Percentiles rank a stretch among this genome's conserved stretches.
These are phyloP conservation scores for Magnaporthiopsis incrustans DNA, from an alignment of 2,329 filamentous ascomycete species.

Conservation along the genomic window DNA sequence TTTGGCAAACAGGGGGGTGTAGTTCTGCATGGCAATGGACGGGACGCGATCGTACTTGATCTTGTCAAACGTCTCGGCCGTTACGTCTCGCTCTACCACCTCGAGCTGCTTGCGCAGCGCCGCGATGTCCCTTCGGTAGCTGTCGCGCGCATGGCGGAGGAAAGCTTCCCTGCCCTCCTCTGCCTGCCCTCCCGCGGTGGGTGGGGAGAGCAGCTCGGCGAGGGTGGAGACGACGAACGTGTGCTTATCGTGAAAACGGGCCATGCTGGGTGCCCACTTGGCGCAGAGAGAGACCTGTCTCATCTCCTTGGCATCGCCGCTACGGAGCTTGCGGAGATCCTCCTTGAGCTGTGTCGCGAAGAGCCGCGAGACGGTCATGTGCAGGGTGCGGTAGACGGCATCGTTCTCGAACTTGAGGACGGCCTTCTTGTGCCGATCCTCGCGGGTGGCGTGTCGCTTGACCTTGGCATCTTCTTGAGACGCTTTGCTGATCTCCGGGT, in stretches of 20 bases:
- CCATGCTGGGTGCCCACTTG: slow-evolving; percentile 52
- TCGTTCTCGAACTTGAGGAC: slow-evolving; percentile 30
- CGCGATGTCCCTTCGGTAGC: slow-evolving; percentile 42
- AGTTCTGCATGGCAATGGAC: slow-evolving; percentile 47
- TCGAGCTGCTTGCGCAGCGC: slow-evolving; percentile 44
- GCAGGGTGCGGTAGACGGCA: slow-evolving; percentile 40
- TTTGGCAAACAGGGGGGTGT: slow-evolving; percentile 37
- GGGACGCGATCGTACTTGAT: slow-evolving; percentile 52
- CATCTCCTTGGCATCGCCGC: slow-evolving; percentile 29
- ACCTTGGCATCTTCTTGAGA: slow-evolving; percentile 17
- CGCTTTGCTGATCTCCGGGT: slow-evolving; percentile 12
- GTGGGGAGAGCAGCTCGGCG: slow-evolving; percentile 41
- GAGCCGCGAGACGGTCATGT: slow-evolving; percentile 44
- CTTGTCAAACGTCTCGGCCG: slow-evolving; percentile 33
- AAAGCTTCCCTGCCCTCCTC: slow-evolving; percentile 36
- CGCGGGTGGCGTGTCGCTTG: slow-evolving; percentile 22
- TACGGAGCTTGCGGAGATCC: slow-evolving; percentile 34
- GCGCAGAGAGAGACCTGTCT: slow-evolving; percentile 45
- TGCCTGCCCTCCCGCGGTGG: slow-evolving; percentile 15
- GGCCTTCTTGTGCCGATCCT: slow-evolving; percentile 31
- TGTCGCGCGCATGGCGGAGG: slow-evolving; percentile 44
- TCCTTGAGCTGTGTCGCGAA: slow-evolving; percentile 46
- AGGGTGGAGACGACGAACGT: slow-evolving; percentile 50
- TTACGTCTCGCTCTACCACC: slow-evolving; percentile 44
- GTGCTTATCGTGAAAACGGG: slow-evolving; percentile 48